These are phyloP conservation scores for Odontarrhena argentea DNA, from an alignment of 345 rosid genomes.

Conservation along the genomic window DNA sequence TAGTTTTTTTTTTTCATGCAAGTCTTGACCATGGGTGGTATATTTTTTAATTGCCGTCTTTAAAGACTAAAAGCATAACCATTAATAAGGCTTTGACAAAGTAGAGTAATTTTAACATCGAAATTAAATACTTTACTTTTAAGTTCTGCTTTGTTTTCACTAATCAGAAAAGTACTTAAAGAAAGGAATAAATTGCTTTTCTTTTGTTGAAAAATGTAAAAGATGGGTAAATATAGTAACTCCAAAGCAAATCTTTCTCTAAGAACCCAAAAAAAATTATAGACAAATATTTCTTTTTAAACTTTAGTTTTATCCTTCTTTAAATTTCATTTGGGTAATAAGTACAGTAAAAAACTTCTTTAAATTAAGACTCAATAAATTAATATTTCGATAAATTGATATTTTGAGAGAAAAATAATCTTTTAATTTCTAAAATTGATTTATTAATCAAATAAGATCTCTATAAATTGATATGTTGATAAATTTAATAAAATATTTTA, in stretches of 20 bases:
- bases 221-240: neutral
- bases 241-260: too few species aligned
- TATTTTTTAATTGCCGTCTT: conserved; percentile 22
- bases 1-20: neutral
- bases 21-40: conserved; percentile 11
- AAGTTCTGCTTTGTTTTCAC: conserved; percentile 5
- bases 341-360: too few species aligned
- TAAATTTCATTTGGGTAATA: neutral
- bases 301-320: neutral
- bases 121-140: neutral
- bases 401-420: too few species aligned
- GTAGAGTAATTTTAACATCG: neutral
- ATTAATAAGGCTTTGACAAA: conserved; percentile 24
- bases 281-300: neutral
- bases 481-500: too few species aligned
- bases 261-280: neutral
- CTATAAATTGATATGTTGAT: too few species aligned
- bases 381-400: too few species aligned
- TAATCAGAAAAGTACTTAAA: neutral
- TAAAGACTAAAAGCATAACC: conserved; percentile 12
- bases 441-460: too few species aligned
- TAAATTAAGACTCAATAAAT: too few species aligned
- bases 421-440: too few species aligned
- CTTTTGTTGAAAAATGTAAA: neutral
- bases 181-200: neutral